Evolutionary conservation across 148 eudicot species (phyloP), one percentile per base, ranked within the genome.

Genomic region (Rhododendron kiyosumense): DNA sequence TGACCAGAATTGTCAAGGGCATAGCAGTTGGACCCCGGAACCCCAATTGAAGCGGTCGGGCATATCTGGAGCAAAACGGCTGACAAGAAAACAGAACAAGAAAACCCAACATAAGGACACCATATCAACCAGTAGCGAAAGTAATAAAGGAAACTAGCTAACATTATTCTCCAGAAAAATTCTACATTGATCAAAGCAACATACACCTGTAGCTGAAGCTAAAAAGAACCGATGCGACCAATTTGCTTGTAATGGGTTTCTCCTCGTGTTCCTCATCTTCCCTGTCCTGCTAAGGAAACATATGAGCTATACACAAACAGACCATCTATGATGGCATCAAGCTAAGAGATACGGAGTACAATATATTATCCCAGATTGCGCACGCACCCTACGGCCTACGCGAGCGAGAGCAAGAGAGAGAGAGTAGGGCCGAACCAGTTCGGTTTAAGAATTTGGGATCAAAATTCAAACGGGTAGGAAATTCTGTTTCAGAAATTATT

Each of bases 1-100:
- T 90, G 92, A 85, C 98, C 94, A 86, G 99, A 91, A 87, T 95
- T 95, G 85, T 96, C 99, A 49, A 96, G 86, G 81, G 92, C 94
- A 75, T 95, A 96, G 89, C 99, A 96, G 81, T 89, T 89, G 78
- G 98, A 94, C 69, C 85, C 90, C 7, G 99, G 98, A 79, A 91
- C 91, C 52, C 82, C 92, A 85, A 96, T 71, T n/a, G 98, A 93
- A 83, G 82, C 93, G 89, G 89, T 95, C 78, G 88, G 88, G 80
- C 67, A 86, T 65, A 86, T 89, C 84, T 87, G 90, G 69, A 93
- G 86, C 86, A 93, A 75, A 81, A 89, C 84, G 87, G 73, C 97
- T 95, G 92, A 79, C 84, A 84, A 78, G 73, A 81, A 59, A n/a
- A 61, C 17, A 49, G 20, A 67, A 57, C 20, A 81, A 67, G 28